A percentile compares a stretch with the other conserved stretches of the same genome.
phyloP scores from a whole-genome alignment of 208 protist genomes.

The Leishmania martiniquensis region DNA sequence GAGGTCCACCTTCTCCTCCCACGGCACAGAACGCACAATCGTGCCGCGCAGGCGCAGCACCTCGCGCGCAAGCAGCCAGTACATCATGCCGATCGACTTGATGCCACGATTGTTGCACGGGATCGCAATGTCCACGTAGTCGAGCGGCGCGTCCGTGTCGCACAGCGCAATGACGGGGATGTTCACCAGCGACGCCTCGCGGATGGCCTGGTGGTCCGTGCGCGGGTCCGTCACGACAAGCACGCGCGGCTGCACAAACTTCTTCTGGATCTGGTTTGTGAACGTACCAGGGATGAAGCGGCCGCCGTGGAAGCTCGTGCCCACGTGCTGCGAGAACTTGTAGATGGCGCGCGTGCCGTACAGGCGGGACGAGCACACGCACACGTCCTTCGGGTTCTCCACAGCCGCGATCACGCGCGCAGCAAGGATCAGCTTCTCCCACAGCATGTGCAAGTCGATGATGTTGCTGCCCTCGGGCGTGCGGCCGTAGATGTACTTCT shows the following conservation, averaged over 20 bases:
- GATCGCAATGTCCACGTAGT: constrained; percentile 98
- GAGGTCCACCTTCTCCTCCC: constrained; percentile 99
- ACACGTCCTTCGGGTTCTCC: constrained; percentile 98
- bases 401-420: constrained; percentile 98
- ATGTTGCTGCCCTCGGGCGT: constrained; percentile 94
- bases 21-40: constrained; percentile 92
- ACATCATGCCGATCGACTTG: constrained; percentile 98
- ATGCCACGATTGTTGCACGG: constrained; percentile 97
- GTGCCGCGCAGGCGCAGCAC: constrained; percentile 96
- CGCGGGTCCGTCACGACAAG: constrained; percentile 98
- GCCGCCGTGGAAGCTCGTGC: constrained; percentile 91
- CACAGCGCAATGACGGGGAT: constrained; percentile 99
- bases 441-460: constrained; percentile 98
- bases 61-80: constrained; percentile 98
- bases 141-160: constrained; percentile 97
- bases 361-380: constrained; percentile 94
- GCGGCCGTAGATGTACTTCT: constrained; percentile 95
- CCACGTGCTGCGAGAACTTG: constrained; percentile 98
- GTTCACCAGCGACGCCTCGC: constrained; percentile 98
- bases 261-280: constrained; percentile 99
- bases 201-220: constrained; percentile 96
- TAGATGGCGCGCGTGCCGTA: constrained; percentile 97
- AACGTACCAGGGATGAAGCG: constrained; percentile 99
- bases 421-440: constrained; percentile 99
- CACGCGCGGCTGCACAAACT: constrained; percentile 98